phyloP scores from a whole-genome alignment of 306 rosid species.

The Erythrophleum fordii region DNA sequence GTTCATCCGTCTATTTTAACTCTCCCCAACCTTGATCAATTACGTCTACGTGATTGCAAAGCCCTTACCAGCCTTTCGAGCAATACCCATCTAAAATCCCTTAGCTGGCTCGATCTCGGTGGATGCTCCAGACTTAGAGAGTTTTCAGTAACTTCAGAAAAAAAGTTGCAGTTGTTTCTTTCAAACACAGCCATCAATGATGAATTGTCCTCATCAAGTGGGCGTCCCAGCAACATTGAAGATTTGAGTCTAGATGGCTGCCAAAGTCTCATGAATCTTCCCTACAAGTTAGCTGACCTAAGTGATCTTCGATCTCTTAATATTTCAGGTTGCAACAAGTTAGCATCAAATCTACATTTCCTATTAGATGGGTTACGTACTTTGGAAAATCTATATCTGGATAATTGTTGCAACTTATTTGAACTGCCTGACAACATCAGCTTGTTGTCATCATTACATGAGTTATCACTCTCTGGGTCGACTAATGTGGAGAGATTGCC shows the following conservation, averaged over 20 bases:
- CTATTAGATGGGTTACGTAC: not conserved
- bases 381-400: not conserved
- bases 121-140: not conserved
- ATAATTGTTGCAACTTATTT: not conserved
- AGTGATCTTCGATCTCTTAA: not conserved
- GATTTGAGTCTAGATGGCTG: not conserved
- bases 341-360: not conserved
- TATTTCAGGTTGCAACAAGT: not conserved
- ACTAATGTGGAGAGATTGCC: not conserved
- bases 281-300: not conserved
- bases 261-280: not conserved
- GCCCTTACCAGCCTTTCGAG: not conserved
- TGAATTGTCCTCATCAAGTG: not conserved
- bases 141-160: not conserved
- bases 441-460: not conserved
- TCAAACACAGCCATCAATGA: not conserved
- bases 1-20: not conserved
- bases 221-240: not conserved
- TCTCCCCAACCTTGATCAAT: not conserved
- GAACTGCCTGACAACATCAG: not conserved
- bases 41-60: fast-evolving
- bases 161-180: fast-evolving
- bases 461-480: not conserved
- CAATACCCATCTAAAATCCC: not conserved
- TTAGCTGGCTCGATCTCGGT: not conserved